A percentile compares a stretch with the other conserved stretches of the same genome.
phyloP scores from a whole-genome alignment of 768 basidiomycete species.

The Krasilnikovozyma curviuscula region DNA sequence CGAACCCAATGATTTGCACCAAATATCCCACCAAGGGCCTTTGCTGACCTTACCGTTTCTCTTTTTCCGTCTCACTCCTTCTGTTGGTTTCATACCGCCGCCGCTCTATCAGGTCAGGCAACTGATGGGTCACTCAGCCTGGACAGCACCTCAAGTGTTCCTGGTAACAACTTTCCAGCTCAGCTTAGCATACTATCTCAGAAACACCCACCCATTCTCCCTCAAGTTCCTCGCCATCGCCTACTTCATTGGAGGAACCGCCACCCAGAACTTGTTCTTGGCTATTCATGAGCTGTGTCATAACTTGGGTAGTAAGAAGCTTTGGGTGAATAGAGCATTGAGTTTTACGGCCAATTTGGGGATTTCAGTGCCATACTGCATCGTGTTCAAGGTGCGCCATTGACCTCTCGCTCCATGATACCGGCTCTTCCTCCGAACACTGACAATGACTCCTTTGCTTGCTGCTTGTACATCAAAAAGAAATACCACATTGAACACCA shows the following conservation, averaged over 20 bases:
- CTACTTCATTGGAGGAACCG: conserved; percentile 77
- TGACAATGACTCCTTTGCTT: not conserved
- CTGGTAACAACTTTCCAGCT: conserved; percentile 64
- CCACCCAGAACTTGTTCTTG: conserved; percentile 93
- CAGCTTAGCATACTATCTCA: conserved; percentile 41
- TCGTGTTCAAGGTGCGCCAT: conserved; percentile 85
- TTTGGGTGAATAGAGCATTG: conserved; percentile 63
- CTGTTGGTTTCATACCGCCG: not conserved
- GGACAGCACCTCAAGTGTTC: conserved; percentile 79
- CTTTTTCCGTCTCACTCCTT: not conserved
- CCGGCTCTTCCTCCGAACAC: not conserved
- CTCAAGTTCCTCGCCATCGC: conserved; percentile 53
- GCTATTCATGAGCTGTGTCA: conserved; percentile 98
- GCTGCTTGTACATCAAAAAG: conserved; percentile 25
- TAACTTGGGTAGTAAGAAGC: conserved; percentile 74
- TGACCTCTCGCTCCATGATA: not conserved
- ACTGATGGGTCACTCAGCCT: conserved; percentile 85
- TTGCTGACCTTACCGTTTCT: not conserved
- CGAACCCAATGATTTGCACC: not conserved
- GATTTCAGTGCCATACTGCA: conserved; percentile 85
- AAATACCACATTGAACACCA: conserved; percentile 92
- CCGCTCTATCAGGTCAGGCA: conserved; percentile 49
- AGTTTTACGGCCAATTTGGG: conserved; percentile 84
- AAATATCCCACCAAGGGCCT: not conserved
- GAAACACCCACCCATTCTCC: conserved; percentile 49